phyloP scores from a whole-genome alignment of 2,329 filamentous ascomycete genomes.

The Cercospora canescens region DNA sequence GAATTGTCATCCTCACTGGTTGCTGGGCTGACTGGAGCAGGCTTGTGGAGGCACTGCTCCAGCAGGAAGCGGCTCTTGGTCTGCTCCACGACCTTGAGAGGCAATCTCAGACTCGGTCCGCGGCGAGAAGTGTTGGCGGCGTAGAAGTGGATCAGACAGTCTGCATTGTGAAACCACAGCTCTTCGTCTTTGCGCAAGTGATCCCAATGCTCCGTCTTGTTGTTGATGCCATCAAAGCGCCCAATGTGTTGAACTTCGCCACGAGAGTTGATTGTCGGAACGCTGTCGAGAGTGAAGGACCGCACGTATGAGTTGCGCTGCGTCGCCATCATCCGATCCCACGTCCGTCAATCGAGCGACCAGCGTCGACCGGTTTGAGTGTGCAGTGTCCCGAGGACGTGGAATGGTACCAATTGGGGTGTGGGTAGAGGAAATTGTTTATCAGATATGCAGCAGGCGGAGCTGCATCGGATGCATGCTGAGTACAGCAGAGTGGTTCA shows the following conservation, averaged over 20 bases:
- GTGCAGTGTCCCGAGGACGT: not conserved
- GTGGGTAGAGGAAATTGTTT: not conserved
- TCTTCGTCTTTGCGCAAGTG: constrained; percentile 59
- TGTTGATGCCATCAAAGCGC: constrained; percentile 20
- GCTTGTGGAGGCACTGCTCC: constrained; percentile 41
- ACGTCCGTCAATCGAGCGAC: not conserved
- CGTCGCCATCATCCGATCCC: not conserved
- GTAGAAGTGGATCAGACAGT: constrained; percentile 71
- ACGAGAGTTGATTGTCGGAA: constrained; percentile 2
- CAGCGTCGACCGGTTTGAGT: not conserved
- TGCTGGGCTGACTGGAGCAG: constrained; percentile 8
- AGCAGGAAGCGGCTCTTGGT: constrained; percentile 63
- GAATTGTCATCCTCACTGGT: constrained; percentile 28
- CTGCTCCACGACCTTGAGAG: constrained; percentile 58
- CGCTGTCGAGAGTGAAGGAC: constrained; percentile 3
- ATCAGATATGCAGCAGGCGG: constrained; percentile 6
- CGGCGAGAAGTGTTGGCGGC: constrained; percentile 63
- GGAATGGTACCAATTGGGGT: not conserved
- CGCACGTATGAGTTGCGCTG: not conserved
- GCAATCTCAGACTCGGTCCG: constrained; percentile 68
- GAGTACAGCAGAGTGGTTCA: constrained; percentile 18
- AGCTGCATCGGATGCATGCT: constrained; percentile 30
- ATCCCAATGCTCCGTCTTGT: constrained; percentile 20
- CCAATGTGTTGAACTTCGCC: constrained; percentile 12
- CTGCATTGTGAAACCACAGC: constrained; percentile 66